Evolutionary conservation across 1,139 yeast species (phyloP), one percentile per base, ranked within the genome.

Genomic region (Kodamaea sp.): DNA sequence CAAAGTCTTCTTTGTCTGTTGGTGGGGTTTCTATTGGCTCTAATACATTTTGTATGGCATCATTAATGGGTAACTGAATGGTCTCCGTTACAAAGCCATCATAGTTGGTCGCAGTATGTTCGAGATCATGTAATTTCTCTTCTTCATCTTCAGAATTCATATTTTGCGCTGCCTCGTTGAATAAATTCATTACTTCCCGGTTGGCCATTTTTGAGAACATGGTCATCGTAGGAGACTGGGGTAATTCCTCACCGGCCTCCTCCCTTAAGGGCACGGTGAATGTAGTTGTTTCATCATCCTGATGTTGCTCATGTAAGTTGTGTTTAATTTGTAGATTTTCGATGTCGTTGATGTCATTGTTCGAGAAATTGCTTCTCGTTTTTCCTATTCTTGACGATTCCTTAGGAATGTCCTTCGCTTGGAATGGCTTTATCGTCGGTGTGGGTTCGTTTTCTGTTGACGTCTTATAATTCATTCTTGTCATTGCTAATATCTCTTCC

Each of bases 181-280:
- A 86, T 85, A 89, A 84, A 15, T 75, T 74, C 41, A 77, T 68
- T 1, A 89, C 82, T 47, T 88, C 96, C 34, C 79, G 78, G 36
- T 80, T 75, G 1, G 96, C 95, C 48, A 81, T 78, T 40, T 78
- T 79, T 0, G 96, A 83, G 53, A 74, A 82, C 54, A 83, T 62
- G 0, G 96, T 88, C 48, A 85, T 73, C 0, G 96, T 88, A 1
- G 96, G 96, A 0, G 88, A 80, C 9, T 64, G 61, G 4, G 76
- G 70, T 15, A 59, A 45, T 15, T 49, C 39, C 47, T 45, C 29
- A 24, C 42, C 35, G 18, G 42, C 42, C 15, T 53, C 59, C 34
- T 59, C 68, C 30, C 59, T 55, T 21, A 67, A 45, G 0, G 72
- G 71, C n/a, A 68, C 52, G 2, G 60, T 55, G 32, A 63, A 55